Base-by-base conservation (phyloP, 331 rosid genomes). In the Phaseolus coccineus region DNA sequence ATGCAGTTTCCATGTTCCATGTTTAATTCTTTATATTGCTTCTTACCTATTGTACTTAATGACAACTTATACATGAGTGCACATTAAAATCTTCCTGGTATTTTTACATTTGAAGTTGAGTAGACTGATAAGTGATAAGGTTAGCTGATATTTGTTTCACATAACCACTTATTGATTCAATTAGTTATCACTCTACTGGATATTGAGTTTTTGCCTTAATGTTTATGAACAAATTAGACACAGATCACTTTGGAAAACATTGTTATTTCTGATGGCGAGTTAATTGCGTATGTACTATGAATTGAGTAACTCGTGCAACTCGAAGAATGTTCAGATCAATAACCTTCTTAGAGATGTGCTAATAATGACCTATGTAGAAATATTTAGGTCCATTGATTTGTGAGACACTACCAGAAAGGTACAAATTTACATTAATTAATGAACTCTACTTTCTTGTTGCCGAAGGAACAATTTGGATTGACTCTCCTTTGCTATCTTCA, bases 391-490 rank as follows among this genome's bases (percentile, higher is more conserved):
- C 22, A 19, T 19, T 19, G 22, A 19, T 19, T 19, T 19, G 22
- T 19, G 22, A 19, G 22, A 19, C 22, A 19, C 22, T 19, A 19
- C 22, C 22, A 19, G 22, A 19, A 19, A 91, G 99, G 99, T 96
- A 96, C 87, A 96, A 90, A 85, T 93, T 96, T 84, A 91, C 99
- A 31, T 87, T 93, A 84, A 91, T 96, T 82, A 96, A 96, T 64
- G 99, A 96, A 85, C 99, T 96, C 74, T 96, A 93, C 93, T 96
- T 96, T 81, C 87, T 96, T 81, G 98, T 93, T 69, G 99, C 98
- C 69, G 99, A 98, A 66, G 99, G 99, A 65, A 96, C 99, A 81
- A 86, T 96, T 82, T 96, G 99, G 99, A 96, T 96, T 58, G 99
- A 96, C 86, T 87, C 97, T 82, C 70, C 84, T 65, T 77, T 80